Percentiles rank a stretch among this genome's conserved stretches.
These are phyloP conservation scores for Boletus rubroflammeus DNA, from an alignment of 768 basidiomycete genomes.

Conservation along the genomic window DNA sequence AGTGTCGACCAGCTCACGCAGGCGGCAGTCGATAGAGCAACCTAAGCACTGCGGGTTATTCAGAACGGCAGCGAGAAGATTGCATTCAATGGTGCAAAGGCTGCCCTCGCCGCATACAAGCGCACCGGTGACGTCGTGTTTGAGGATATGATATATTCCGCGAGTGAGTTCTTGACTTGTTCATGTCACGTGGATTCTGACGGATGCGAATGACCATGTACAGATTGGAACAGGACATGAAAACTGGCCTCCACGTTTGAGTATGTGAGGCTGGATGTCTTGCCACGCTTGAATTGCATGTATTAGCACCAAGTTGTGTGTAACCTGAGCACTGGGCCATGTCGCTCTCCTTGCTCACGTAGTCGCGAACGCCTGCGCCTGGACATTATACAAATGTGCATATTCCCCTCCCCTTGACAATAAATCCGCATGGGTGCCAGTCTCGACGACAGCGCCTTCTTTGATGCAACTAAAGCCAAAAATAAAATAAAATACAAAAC, in stretches of 20 bases:
- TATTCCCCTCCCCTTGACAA: constrained; percentile 32
- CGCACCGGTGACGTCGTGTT: not conserved
- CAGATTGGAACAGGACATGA: not conserved
- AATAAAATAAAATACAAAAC: no score
- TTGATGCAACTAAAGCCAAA: constrained; percentile 30
- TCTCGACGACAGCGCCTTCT: constrained; percentile 31
- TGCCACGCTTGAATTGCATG: not conserved
- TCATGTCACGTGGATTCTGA: not conserved
- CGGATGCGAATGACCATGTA: not conserved
- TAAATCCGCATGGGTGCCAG: constrained; percentile 33
- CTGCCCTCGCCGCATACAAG: not conserved
- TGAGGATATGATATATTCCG: not conserved
- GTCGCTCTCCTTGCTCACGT: not conserved
- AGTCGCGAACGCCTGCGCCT: constrained; percentile 29
- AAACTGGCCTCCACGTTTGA: not conserved
- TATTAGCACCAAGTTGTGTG: not conserved
- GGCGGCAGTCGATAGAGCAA: not conserved
- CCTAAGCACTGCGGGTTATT: not conserved
- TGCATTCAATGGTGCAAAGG: not conserved
- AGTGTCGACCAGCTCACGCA: not conserved
- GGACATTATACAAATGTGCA: constrained; percentile 31
- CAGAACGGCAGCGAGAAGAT: not conserved
- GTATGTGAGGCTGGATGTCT: not conserved
- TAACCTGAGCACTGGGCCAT: not conserved
- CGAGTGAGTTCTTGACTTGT: not conserved